Conservation (phyloP, 257 asterid genomes). For the Craterostigma plantagineum region DNA sequence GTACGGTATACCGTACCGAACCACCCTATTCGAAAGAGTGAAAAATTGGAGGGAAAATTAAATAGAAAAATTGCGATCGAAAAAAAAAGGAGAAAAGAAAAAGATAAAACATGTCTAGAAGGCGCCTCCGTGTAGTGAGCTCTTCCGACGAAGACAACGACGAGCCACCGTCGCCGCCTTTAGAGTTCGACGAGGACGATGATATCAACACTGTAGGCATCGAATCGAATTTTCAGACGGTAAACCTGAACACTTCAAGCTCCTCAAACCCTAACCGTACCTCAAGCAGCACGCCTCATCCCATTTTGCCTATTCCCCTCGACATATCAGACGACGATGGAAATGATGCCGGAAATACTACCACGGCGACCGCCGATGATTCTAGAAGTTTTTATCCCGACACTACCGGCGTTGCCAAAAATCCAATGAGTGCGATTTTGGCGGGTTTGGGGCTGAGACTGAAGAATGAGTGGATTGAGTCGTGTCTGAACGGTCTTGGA, state of each 20-base stretch:
- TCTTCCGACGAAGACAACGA: conserved; percentile 58
- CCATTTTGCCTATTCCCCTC: conserved; percentile 24
- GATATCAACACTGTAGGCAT: conserved; percentile 21
- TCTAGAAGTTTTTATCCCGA: conserved; percentile 7
- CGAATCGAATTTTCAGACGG: conserved; percentile 42
- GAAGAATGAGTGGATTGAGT: conserved; percentile 56
- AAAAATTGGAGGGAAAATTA: conserved; percentile 31
- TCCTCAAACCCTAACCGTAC: conserved; percentile 15
- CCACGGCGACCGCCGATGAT: conserved; percentile 1
- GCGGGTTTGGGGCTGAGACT: conserved; percentile 41
- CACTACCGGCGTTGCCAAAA: conserved; percentile 15
- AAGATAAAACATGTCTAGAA: conserved; percentile 20
- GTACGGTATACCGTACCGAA: too few relatives aligned
- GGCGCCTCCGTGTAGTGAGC: conserved; percentile 42
- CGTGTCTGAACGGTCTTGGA: conserved; percentile 41
- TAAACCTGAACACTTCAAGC: conserved; percentile 40
- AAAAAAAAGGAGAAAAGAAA: not conserved
- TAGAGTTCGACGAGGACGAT: conserved; percentile 9
- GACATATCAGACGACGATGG: conserved; percentile 37
- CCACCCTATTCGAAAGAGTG: too few relatives aligned
- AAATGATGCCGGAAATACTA: conserved; percentile 2
- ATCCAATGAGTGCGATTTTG: conserved; percentile 31
- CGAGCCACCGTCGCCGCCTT: conserved; percentile 11
- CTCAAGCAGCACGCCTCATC: conserved; percentile 2
- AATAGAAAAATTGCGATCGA: too few relatives aligned